Percentiles rank a stretch among this genome's conserved stretches.
Evolutionary conservation across 2,329 filamentous ascomycete species (phyloP).

Genomic region (Emmonsia crescens): DNA sequence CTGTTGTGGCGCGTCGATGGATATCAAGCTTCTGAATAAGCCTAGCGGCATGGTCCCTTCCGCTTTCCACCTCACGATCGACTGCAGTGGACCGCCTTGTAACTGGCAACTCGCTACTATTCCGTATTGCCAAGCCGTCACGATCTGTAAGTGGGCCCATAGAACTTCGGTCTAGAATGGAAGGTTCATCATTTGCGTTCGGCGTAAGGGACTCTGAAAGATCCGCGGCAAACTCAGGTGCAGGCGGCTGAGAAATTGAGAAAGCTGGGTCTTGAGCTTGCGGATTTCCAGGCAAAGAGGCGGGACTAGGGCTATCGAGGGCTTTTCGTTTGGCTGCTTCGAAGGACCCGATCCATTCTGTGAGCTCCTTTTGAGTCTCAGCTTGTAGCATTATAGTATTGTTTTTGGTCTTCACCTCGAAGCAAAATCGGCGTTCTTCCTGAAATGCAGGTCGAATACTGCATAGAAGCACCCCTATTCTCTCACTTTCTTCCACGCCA

Average conservation of each 20-base stretch:
- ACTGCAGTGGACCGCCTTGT: constrained; percentile 40
- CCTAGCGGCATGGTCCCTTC: constrained; percentile 69
- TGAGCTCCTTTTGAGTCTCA: constrained; percentile 84
- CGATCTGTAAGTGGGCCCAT: constrained; percentile 55
- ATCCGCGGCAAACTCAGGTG: constrained; percentile 84
- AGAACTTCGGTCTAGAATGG: constrained; percentile 48
- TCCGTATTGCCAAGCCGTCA: constrained; percentile 48
- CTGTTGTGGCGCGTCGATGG: constrained; percentile 64
- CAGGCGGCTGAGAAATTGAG: constrained; percentile 76
- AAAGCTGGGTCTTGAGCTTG: constrained; percentile 61
- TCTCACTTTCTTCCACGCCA: constrained; percentile 89
- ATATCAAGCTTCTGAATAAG: constrained; percentile 91
- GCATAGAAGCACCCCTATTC: constrained; percentile 89
- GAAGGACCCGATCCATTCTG: constrained; percentile 87
- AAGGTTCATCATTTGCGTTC: constrained; percentile 45
- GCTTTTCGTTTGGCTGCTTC: constrained; percentile 90
- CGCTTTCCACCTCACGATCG: constrained; percentile 57
- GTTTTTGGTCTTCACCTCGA: constrained; percentile 97
- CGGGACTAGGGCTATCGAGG: constrained; percentile 58
- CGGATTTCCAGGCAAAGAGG: constrained; percentile 32
- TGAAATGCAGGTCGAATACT: constrained; percentile 82
- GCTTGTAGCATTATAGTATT: constrained; percentile 81
- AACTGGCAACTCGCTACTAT: constrained; percentile 59
- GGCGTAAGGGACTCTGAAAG: constrained; percentile 54
- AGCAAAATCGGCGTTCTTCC: constrained; percentile 92